phyloP scores from a whole-genome alignment of 2,329 filamentous ascomycete genomes.

The Celoporthe dispersa region DNA sequence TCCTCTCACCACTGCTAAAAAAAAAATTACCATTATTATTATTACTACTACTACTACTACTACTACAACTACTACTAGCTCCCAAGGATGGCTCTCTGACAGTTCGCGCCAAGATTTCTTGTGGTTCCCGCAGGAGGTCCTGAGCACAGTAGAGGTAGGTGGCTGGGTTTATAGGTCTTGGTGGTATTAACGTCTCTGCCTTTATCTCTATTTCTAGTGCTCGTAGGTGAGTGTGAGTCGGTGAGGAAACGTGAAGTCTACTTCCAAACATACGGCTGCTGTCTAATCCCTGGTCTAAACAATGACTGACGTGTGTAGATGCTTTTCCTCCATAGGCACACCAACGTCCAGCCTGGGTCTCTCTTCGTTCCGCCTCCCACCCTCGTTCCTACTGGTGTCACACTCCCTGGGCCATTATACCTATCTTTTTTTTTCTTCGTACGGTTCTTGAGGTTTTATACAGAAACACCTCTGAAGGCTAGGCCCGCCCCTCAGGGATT shows the following conservation, averaged over 20 bases:
- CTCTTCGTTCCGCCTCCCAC: background rate
- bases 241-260: slow-evolving; percentile 4
- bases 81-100: background rate
- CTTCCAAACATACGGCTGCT: slow-evolving; percentile 9
- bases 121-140: background rate
- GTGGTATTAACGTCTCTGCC: slow-evolving; percentile 12
- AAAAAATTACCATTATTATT: background rate
- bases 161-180: slow-evolving; percentile 3
- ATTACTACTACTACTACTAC: background rate
- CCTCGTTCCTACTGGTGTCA: background rate
- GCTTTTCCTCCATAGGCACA: background rate
- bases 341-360: background rate
- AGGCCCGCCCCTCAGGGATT: background rate
- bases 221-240: slow-evolving; percentile 20
- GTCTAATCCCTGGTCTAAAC: slow-evolving; percentile 9
- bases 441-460: background rate
- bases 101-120: background rate
- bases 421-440: background rate
- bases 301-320: background rate
- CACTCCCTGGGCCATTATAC: background rate
- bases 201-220: slow-evolving; percentile 1
- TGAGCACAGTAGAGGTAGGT: background rate
- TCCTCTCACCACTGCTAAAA: background rate
- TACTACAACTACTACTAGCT: background rate
- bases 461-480: background rate